phyloP scores from a whole-genome alignment of 2,329 filamentous ascomycete species.

The Aureobasidium sp. region DNA sequence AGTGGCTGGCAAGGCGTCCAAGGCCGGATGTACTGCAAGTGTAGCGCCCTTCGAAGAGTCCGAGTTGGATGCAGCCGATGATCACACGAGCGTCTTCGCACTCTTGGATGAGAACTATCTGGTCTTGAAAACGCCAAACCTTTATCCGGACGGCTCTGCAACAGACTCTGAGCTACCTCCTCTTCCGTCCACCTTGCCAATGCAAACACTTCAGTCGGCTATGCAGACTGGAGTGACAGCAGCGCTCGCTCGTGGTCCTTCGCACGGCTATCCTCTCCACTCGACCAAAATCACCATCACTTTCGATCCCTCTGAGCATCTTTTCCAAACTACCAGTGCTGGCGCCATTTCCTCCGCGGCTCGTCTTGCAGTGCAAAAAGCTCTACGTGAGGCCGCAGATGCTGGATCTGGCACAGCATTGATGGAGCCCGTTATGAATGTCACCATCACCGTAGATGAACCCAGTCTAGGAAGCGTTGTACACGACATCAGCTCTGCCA shows the following conservation, averaged over 20 bases:
- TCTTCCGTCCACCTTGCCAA: constrained; percentile 49
- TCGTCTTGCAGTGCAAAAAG: constrained; percentile 60
- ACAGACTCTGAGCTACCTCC: constrained; percentile 38
- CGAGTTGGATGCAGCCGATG: constrained; percentile 24
- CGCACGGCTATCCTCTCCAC: constrained; percentile 72
- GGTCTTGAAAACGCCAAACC: constrained; percentile 47
- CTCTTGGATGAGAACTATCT: constrained; percentile 65
- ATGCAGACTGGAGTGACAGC: constrained; percentile 76
- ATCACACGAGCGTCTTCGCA: constrained; percentile 31
- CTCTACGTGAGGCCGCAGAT: constrained; percentile 57
- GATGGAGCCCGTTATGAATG: constrained; percentile 91
- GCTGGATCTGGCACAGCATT: constrained; percentile 51
- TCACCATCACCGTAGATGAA: constrained; percentile 80
- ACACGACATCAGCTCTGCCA: constrained; percentile 68
- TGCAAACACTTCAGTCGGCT: constrained; percentile 43
- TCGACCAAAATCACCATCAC: constrained; percentile 63
- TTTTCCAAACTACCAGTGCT: constrained; percentile 61
- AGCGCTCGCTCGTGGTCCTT: constrained; percentile 76
- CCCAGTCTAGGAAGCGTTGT: constrained; percentile 72
- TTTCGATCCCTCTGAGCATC: constrained; percentile 58
- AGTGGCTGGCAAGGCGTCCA: constrained; percentile 71
- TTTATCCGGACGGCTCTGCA: constrained; percentile 37
- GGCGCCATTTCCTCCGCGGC: constrained; percentile 62
- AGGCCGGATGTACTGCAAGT: constrained; percentile 64
- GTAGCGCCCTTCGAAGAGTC: constrained; percentile 53